Evolutionary conservation across 768 basidiomycete genomes (phyloP), one percentile per base, ranked within the genome.

Genomic region (Termitomyces sp.): DNA sequence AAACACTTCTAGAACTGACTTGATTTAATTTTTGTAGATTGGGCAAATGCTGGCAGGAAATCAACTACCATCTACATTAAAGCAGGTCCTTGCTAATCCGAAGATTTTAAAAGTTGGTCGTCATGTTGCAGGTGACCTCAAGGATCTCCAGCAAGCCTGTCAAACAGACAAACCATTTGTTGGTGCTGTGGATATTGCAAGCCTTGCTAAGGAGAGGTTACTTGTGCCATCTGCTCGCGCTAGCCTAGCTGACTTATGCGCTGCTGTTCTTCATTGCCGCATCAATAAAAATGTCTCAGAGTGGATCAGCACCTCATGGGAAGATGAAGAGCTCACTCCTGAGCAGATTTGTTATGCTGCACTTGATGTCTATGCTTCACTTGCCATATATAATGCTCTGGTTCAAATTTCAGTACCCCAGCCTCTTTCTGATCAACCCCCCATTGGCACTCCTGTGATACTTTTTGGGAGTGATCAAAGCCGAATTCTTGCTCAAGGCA

Each of bases 171-270:
- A 32, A 0, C 59, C 69, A 12, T 74, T 76, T 59, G 44, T 49
- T 15, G 71, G 73, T 33, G 69, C 50, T 6, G 20, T 75, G 44
- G 71, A 76, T 50, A 66, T 76, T 57, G 73, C 66, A 11, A 56
- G 55, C 5, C 56, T 68, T 48, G 73, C 74, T 0, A 76, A 76
- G 57, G 68, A 71, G 3, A 62, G 68, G 5, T 51, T 63, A 2
- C 20, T 69, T 7, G 51, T 67, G 0, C 40, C 61, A 2, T 61
- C 59, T 58, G 68, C 69, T 12, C 65, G 61, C 40, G 56, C 63
- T n/a, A 57, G 73, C 20, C 68, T 76, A 18, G 66, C 69, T 0
- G 76, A 77, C 49, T 64, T 76, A 0, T 70, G 63, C 48, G 74
- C 71, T 16, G 20, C 39, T 1, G 62, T 75, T 33, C 68, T 78